These are phyloP conservation scores for Fusarium miscanthi DNA, from an alignment of 2,329 filamentous ascomycete genomes.

Conservation along the genomic window DNA sequence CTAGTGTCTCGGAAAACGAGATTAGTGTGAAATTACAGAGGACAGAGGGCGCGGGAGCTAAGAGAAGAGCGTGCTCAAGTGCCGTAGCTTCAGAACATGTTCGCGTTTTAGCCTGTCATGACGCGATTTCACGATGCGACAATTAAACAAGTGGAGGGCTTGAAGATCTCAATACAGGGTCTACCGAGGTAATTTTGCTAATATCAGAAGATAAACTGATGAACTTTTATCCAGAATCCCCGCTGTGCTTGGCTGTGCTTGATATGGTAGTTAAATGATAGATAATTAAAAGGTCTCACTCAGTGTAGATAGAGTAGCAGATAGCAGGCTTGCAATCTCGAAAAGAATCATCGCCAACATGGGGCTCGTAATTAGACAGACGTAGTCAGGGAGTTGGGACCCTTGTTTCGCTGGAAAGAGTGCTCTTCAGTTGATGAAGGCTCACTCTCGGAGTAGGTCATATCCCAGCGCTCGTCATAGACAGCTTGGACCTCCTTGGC, in stretches of 20 bases:
- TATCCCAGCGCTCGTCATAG: slow-evolving; percentile 50
- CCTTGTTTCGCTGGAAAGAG: slow-evolving; percentile 20
- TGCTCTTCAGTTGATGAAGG: slow-evolving; percentile 19
- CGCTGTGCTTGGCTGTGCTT: neutral
- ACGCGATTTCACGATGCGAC: neutral
- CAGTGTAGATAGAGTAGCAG: neutral
- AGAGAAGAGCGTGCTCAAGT: neutral
- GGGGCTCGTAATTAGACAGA: slow-evolving; percentile 10
- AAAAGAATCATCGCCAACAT: neutral
- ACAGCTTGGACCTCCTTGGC: slow-evolving; percentile 45
- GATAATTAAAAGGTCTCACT: neutral
- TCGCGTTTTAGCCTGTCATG: neutral
- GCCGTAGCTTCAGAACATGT: neutral
- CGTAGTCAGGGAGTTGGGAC: slow-evolving; percentile 13
- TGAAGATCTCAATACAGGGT: slow-evolving; percentile 18
- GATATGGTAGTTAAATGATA: neutral
- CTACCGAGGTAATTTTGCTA: neutral
- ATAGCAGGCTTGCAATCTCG: neutral
- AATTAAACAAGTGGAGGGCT: neutral
- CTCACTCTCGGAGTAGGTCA: slow-evolving; percentile 32
- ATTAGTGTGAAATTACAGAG: neutral
- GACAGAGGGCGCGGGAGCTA: slow-evolving; percentile 2
- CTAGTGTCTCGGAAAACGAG: slow-evolving; percentile 2
- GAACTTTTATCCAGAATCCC: neutral
- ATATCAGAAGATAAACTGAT: neutral